A percentile compares a stretch with the other conserved stretches of the same genome.
Conservation (phyloP, 169 alveolate species). For the Sarcocystis neurona region DNA sequence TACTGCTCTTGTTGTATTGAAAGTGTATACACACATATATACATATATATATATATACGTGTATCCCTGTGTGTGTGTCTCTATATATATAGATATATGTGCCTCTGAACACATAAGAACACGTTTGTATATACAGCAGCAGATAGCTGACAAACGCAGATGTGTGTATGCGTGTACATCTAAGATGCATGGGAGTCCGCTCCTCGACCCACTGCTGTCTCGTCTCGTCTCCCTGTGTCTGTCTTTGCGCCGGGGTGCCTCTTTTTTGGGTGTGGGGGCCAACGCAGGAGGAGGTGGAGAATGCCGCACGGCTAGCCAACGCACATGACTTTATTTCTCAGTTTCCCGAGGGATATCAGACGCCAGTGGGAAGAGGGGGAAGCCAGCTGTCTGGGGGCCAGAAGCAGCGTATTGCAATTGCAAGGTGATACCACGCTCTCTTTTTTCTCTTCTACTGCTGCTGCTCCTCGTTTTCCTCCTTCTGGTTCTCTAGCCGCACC, state of each 20-base stretch:
- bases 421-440: too few relatives aligned
- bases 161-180: too few relatives aligned
- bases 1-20: background rate
- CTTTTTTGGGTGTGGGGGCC: too few relatives aligned
- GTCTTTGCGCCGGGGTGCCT: too few relatives aligned
- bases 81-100: background rate
- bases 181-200: background rate
- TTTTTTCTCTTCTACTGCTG: too few relatives aligned
- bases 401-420: slow-evolving; percentile 79
- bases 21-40: too few relatives aligned
- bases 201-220: background rate
- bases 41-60: background rate
- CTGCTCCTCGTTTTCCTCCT: too few relatives aligned
- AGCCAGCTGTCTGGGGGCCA: slow-evolving; percentile 77
- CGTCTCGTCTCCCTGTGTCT: too few relatives aligned
- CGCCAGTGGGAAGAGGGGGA: slow-evolving; percentile 78
- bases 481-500: background rate
- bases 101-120: background rate
- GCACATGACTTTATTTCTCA: slow-evolving; percentile 78
- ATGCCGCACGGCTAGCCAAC: slow-evolving; percentile 81
- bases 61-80: background rate
- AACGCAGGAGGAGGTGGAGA: slow-evolving; percentile 69
- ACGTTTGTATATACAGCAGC: background rate
- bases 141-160: too few relatives aligned
- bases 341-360: slow-evolving; percentile 75